Percentiles rank a stretch among this genome's conserved stretches.
These are phyloP conservation scores for Arthrobotrys sphaeroides DNA, from an alignment of 2,329 filamentous ascomycete species.

Conservation along the genomic window DNA sequence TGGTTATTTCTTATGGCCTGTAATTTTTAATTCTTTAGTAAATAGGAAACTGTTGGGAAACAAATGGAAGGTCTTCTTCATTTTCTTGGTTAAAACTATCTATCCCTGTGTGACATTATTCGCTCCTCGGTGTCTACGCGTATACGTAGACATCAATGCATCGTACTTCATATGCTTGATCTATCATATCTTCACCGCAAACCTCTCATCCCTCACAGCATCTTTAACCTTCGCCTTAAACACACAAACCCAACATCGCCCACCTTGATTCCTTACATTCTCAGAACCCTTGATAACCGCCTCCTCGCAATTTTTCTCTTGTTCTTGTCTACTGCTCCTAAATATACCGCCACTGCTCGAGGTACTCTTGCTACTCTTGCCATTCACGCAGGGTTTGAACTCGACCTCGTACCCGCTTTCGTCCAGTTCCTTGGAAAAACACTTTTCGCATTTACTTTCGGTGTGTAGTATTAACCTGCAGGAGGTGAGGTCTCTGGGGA, in stretches of 20 bases:
- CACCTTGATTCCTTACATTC: background rate
- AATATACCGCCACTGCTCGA: too few relatives aligned
- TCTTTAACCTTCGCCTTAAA: slow-evolving; percentile 17
- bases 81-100: too few relatives aligned
- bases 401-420: slow-evolving; percentile 3
- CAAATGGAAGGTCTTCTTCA: background rate
- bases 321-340: too few relatives aligned
- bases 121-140: background rate
- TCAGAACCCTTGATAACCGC: background rate
- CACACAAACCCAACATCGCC: slow-evolving; percentile 30
- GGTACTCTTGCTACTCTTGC: background rate
- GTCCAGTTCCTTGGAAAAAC: background rate
- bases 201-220: background rate
- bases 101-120: too few relatives aligned
- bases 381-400: background rate
- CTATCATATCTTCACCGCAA: background rate
- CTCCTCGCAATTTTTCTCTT: background rate
- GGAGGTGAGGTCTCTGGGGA: background rate
- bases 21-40: slow-evolving; percentile 51
- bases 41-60: background rate
- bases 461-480: slow-evolving; percentile 21
- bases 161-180: background rate
- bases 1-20: slow-evolving; percentile 19
- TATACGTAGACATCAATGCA: background rate
- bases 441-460: background rate